A percentile compares a stretch with the other conserved stretches of the same genome.
phyloP scores from a whole-genome alignment of 441 rosid genomes.

The Adansonia madagascariensis region DNA sequence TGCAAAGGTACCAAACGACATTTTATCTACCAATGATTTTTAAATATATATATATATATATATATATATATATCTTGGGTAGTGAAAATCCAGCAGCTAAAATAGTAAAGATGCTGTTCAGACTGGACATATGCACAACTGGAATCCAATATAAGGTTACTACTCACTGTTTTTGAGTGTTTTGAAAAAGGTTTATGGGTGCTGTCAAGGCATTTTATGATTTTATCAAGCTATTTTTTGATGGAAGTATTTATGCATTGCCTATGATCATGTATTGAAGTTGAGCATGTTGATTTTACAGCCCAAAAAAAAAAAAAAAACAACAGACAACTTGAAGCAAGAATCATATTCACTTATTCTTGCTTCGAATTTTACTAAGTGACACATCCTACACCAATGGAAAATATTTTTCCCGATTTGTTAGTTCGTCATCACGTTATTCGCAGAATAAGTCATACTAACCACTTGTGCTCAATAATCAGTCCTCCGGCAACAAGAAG shows the following conservation, averaged over 20 bases:
- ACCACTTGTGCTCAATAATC: slow-evolving; percentile 83
- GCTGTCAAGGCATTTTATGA: neutral
- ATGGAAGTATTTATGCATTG: slow-evolving; percentile 10
- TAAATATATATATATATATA: neutral
- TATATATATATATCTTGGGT: neutral
- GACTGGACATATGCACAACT: neutral
- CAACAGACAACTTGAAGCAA: neutral
- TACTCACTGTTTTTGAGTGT: neutral
- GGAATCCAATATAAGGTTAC: neutral
- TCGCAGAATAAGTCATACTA: slow-evolving; percentile 30
- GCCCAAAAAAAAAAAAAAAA: too few relatives aligned
- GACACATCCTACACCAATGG: neutral
- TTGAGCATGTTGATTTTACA: neutral
- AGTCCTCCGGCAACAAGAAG: slow-evolving; percentile 83
- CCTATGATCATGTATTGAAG: neutral
- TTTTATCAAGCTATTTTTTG: neutral
- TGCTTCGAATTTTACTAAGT: neutral
- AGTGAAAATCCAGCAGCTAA: slow-evolving; percentile 7
- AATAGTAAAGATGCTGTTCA: neutral
- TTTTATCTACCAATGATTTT: slow-evolving; percentile 19
- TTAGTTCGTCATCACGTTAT: slow-evolving; percentile 1
- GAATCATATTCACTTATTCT: neutral
- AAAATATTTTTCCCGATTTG: neutral
- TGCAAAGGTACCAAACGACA: slow-evolving; percentile 33
- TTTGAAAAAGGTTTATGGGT: neutral